Percentiles rank a stretch among this genome's conserved stretches.
Evolutionary conservation across 345 rosid species (phyloP).

Genomic region (Litchi chinensis): DNA sequence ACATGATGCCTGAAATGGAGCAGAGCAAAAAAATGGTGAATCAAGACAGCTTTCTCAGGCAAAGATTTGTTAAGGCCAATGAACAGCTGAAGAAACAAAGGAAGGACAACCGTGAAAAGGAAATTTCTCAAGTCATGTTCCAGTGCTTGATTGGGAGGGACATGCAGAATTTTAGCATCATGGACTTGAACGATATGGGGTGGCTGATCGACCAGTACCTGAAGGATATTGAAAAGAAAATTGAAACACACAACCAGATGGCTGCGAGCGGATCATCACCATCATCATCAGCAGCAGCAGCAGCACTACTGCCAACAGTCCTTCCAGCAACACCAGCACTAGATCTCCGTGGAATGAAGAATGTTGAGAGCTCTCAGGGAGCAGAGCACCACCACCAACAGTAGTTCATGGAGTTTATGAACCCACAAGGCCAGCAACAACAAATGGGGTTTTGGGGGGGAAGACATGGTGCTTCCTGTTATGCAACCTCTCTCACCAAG

Average conservation of each 20-base stretch:
- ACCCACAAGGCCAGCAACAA: conserved; percentile 19
- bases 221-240: conserved; percentile 22
- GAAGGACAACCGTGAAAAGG: conserved; percentile 45
- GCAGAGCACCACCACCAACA: conserved; percentile 16
- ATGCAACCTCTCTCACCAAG: no score
- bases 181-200: conserved; percentile 42
- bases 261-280: neutral
- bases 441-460: conserved; percentile 27
- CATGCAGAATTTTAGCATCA: conserved; percentile 19
- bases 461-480: conserved; percentile 34
- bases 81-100: conserved; percentile 42
- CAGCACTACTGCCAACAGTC: neutral
- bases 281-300: neutral
- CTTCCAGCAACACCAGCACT: neutral
- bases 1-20: conserved; percentile 45
- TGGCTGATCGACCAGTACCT: conserved; percentile 36
- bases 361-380: neutral
- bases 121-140: conserved; percentile 35
- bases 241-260: neutral
- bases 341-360: no score
- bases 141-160: conserved; percentile 23
- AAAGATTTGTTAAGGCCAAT: conserved; percentile 31
- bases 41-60: conserved; percentile 44
- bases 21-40: conserved; percentile 48
- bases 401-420: conserved; percentile 35